Evolutionary conservation across 2,329 filamentous ascomycete genomes (phyloP).

Genomic region (Colletotrichum chrysophilum): DNA sequence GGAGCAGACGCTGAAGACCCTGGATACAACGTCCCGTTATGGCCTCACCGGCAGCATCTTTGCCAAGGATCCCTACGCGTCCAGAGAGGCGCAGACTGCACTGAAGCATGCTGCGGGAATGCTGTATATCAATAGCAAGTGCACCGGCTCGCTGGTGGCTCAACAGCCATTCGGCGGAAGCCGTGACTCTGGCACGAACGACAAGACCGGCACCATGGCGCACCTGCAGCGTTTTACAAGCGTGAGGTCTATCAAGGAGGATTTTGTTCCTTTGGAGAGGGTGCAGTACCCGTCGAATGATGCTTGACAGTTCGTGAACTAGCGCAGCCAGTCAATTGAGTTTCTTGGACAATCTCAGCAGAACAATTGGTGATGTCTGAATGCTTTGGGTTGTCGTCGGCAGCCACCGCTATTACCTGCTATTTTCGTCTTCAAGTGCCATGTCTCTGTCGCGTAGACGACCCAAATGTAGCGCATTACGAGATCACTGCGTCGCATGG

Average conservation of each 20-base stretch:
- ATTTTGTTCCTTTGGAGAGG: background rate
- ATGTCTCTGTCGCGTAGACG: background rate
- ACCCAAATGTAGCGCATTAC: background rate
- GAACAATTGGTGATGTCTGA: background rate
- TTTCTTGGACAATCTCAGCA: background rate
- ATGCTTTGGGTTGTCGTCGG: background rate
- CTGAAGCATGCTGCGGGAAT: background rate
- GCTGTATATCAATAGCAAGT: background rate
- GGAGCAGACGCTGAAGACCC: conserved; percentile 58
- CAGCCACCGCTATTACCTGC: background rate
- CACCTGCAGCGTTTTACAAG: background rate
- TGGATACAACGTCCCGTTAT: conserved; percentile 62
- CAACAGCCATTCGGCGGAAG: background rate
- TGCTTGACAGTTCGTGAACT: background rate
- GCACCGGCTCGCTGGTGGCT: background rate
- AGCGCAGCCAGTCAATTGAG: background rate
- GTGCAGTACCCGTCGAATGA: background rate
- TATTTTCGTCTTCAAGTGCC: background rate
- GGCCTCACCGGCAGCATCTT: conserved; percentile 80
- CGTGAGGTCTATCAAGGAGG: background rate
- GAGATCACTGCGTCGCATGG: background rate
- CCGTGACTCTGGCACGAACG: background rate
- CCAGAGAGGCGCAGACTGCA: background rate
- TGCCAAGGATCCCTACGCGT: conserved; percentile 62
- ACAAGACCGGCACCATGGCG: background rate